phyloP scores from a whole-genome alignment of 2,329 filamentous ascomycete species.

The Hypoxylon sp. region DNA sequence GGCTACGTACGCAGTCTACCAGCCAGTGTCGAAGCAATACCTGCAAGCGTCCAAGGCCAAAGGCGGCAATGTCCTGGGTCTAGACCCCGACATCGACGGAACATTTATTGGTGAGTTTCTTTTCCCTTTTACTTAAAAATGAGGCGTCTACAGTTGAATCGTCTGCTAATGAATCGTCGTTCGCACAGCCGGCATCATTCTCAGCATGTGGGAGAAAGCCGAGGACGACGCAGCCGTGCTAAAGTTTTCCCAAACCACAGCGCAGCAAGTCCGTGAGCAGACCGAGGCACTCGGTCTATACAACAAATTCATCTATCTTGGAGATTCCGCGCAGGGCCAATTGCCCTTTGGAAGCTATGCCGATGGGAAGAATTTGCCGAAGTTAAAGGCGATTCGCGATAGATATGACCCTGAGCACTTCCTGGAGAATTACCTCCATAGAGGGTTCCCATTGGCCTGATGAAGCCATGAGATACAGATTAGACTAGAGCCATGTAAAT shows the following conservation, averaged over 20 bases:
- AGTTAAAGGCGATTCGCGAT: constrained; percentile 19
- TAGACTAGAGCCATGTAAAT: not conserved
- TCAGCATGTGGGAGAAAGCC: constrained; percentile 33
- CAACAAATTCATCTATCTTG: constrained; percentile 38
- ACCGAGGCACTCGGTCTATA: constrained; percentile 24
- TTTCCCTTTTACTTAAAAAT: not conserved
- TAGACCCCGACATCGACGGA: constrained; percentile 33
- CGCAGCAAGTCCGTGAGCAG: constrained; percentile 20
- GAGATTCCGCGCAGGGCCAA: constrained; percentile 28
- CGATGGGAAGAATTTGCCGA: constrained; percentile 29
- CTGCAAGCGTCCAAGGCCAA: constrained; percentile 29
- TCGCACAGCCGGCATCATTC: constrained; percentile 30
- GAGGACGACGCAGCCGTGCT: constrained; percentile 30
- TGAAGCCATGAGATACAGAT: not conserved
- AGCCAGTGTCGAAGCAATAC: constrained; percentile 37
- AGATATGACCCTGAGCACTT: constrained; percentile 37
- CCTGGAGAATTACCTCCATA: constrained; percentile 29
- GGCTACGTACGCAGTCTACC: constrained; percentile 28
- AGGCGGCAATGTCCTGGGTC: constrained; percentile 37
- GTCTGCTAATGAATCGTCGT: constrained; percentile 2
- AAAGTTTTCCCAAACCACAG: constrained; percentile 13
- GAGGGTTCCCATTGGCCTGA: constrained; percentile 29
- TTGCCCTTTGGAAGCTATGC: constrained; percentile 32
- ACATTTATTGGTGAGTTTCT: constrained; percentile 36
- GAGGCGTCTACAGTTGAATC: not conserved